Base-by-base conservation (phyloP, 192 early-diverging fungal species). In the Entomortierella lignicola region DNA sequence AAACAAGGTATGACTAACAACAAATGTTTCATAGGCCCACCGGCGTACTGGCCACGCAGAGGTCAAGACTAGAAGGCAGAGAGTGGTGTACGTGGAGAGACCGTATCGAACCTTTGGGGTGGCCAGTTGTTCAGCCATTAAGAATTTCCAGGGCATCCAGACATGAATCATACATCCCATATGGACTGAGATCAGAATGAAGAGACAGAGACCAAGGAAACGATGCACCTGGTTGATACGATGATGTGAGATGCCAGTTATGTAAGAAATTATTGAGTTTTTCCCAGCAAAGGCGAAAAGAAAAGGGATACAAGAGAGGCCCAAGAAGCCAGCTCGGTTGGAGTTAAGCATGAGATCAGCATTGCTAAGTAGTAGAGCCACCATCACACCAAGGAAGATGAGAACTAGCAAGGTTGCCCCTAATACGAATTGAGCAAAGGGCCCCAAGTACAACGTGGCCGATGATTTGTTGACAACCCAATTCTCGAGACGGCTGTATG, bases 231-330 rank as follows among this genome's bases (percentile, higher is more conserved):
- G 69, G 53, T 85, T 87, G 32, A 87, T 50, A 18, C 72, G 66
- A 13, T 70, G 72, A 58, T 85, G 68, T 2, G 86, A 87, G 0
- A 87, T 84, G 3, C 86, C 86, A 1, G 81, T 87, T 15, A 87
- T 39, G 4, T 70, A 55, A 1, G 54, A 57, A 30, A 87, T 37
- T 21, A 82, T 73, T 1, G 86, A 85, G 77, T 82, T 83, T 51
- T 87, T 87, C 50, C 84, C 84, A 1, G 86, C 75, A 8, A 83
- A 82, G 1, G 82, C 84, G 62, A 87, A 72, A 15, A 84, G 55
- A 67, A 87, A 87, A 0, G 86, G 84, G 17, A 87, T 82, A 29
- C 83, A 81, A 15, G 84, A 44, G 4, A 87, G 63, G 0, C 66
- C 73, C 18, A 87, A 50, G 52, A 82, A 87, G 8, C 86, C 86